Evolutionary conservation across 768 basidiomycete genomes (phyloP), one percentile per base, ranked within the genome.

Genomic region (Pluteus cervinus): DNA sequence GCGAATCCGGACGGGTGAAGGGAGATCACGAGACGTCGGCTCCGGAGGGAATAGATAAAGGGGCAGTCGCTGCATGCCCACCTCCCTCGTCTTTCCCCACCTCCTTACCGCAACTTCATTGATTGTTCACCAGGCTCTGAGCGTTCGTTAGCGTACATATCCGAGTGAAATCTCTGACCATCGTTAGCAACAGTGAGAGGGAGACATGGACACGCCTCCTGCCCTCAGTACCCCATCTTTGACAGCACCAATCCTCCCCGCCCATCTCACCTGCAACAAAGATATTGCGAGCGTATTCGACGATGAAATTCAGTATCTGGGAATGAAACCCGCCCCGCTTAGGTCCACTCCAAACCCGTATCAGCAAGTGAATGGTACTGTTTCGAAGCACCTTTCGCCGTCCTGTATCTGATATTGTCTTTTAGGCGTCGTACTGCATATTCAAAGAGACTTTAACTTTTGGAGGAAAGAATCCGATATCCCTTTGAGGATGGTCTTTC

Each of bases 221-320:
- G 37, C 23, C 12, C 22, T 37, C 9, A 4, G 16, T 31, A 31
- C 8, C 14, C 20, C 30, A 8, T 6, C 30, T 8, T 22, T 14
- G 10, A 8, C n/a, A 31, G 9, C 17, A 26, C 32, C 23, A 24
- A 14, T 23, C 7, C 15, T 29, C 21, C 18, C 24, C 29, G n/a
- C 33, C 33, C n/a, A n/a, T 25, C 20, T 21, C 16, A 25, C 9
- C 26, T 28, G 16, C 14, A 28, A 14, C 30, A 17, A 18, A 9
- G 26, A 28, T 9, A 28, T 25, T 33, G 30, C 24, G 33, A 36
- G 29, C 29, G 53, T 57, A 58, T 56, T 67, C 57, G 77, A 79
- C 59, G 77, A 79, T 54, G 77, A 76, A 43, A 75, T 81, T 49
- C 63, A 79, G 47, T 81, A 72, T 48, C 56, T 81, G 26, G 79